Base-by-base conservation (phyloP, 1,139 yeast genomes). In the Debaryomyces udenii region DNA sequence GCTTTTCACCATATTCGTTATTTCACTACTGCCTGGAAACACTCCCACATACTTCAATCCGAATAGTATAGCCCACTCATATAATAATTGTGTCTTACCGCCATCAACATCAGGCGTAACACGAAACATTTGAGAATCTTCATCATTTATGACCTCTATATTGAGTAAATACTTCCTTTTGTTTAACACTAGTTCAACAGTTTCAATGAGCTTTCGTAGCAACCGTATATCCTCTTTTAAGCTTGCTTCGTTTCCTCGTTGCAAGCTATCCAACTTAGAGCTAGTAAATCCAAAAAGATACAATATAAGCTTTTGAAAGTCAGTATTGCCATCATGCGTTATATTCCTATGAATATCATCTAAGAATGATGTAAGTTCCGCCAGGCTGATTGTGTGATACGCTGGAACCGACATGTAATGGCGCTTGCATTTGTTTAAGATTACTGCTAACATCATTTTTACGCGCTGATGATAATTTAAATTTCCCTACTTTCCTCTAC, bases 331-430 rank as follows among this genome's bases (percentile, higher is more conserved):
- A 42, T 66, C 66, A 33, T 56, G 55, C 36, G 59, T 51, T 37
- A 70, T 59, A 43, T 68, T 67, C 31, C 49, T 50, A 38, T 62
- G 61, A 23, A 73, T 62, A 41, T 73, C 78, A 29, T 58, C 53
- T 13, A 73, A 56, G 43, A 73, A 72, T 41, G 51, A 52, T n/a
- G 46, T 46, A 28, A 70, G 56, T 37, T 45, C 49, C 20, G 23
- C 32, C 40, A 31, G 31, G 35, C 39, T 31, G 27, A 35, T 31
- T 26, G 36, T 27, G 13, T 40, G 37, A 32, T 31, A 40, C 9
- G 28, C 35, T n/a, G 40, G 39, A 29, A 35, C 34, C n/a, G 40
- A 31, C 43, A 40, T 40, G 36, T 24, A 39, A 24, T 16, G 14
- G 17, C 15, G 35, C 17, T 6, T 15, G 23, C 22, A 9, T 36